phyloP scores from a whole-genome alignment of 768 basidiomycete genomes.

The Lyophyllum atratum region DNA sequence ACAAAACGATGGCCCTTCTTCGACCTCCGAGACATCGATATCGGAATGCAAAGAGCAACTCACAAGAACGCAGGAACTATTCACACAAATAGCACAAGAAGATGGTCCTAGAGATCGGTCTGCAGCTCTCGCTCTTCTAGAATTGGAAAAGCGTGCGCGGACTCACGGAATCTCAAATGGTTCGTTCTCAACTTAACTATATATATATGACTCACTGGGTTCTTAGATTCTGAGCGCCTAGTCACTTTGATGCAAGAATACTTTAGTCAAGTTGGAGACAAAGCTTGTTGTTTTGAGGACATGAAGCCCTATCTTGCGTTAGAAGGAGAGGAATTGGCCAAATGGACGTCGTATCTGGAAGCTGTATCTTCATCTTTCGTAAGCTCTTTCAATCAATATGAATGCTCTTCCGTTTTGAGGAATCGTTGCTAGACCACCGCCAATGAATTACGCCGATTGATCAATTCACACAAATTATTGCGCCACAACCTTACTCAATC shows the following conservation, averaged over 20 bases:
- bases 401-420: constrained; percentile 3
- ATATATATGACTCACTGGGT: background rate
- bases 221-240: constrained; percentile 45
- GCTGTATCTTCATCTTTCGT: constrained; percentile 51
- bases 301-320: constrained; percentile 65
- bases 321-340: constrained; percentile 43
- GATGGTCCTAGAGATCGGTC: constrained; percentile 79
- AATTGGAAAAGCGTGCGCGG: constrained; percentile 66
- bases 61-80: constrained; percentile 48
- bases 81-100: constrained; percentile 56
- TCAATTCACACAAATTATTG: constrained; percentile 76
- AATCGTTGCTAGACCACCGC: constrained; percentile 43
- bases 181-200: constrained; percentile 19
- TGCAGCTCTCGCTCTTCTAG: constrained; percentile 70
- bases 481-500: constrained; percentile 56
- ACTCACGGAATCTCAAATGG: constrained; percentile 50
- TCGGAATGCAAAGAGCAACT: constrained; percentile 39
- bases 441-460: constrained; percentile 60
- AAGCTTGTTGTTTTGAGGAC: constrained; percentile 88
- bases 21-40: constrained; percentile 36
- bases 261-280: constrained; percentile 73
- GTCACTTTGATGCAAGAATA: constrained; percentile 62
- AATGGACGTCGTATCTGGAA: constrained; percentile 59
- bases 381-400: constrained; percentile 19
- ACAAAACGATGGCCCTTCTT: constrained; percentile 13